Conservation (phyloP, 2,329 filamentous ascomycete species). For the Ophiobolus disseminans region DNA sequence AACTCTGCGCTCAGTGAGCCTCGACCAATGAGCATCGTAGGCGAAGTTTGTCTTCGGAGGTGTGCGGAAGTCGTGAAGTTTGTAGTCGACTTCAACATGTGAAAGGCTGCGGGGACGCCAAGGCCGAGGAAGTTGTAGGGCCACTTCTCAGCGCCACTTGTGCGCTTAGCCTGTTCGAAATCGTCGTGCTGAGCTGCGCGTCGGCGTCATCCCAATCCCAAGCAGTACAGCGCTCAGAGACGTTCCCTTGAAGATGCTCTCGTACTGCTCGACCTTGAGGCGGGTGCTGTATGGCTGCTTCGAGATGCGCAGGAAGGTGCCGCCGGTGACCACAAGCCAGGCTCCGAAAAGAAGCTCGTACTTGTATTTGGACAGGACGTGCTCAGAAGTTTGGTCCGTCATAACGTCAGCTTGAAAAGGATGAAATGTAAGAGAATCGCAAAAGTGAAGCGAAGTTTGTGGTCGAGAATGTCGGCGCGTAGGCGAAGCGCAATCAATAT, state of each 20-base stretch:
- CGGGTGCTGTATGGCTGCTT: slow-evolving; percentile 43
- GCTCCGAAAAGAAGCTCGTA: slow-evolving; percentile 39
- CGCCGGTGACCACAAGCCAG: slow-evolving; percentile 38
- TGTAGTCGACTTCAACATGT: slow-evolving; percentile 21
- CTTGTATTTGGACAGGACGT: slow-evolving; percentile 34
- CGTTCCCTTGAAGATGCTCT: slow-evolving; percentile 48
- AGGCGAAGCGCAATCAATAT: no score
- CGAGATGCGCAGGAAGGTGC: slow-evolving; percentile 43
- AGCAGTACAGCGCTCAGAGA: slow-evolving; percentile 36
- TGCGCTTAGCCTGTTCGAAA: slow-evolving; percentile 15
- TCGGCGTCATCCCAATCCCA: slow-evolving; percentile 33
- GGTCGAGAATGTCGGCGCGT: neutral
- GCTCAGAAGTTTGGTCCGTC: slow-evolving; percentile 20
- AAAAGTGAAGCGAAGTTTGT: no score
- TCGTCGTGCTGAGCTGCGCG: slow-evolving; percentile 24
- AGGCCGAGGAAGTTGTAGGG: neutral
- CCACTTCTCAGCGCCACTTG: neutral
- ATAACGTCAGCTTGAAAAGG: slow-evolving; percentile 13
- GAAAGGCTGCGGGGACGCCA: slow-evolving; percentile 25
- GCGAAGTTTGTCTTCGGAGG: neutral
- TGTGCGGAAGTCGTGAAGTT: neutral
- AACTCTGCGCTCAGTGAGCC: slow-evolving; percentile 21
- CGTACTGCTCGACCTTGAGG: slow-evolving; percentile 47
- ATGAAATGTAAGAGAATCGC: neutral
- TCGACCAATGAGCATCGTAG: slow-evolving; percentile 21